phyloP scores from a whole-genome alignment of 208 protist species.

The Kentomonas sorsogonicus region DNA sequence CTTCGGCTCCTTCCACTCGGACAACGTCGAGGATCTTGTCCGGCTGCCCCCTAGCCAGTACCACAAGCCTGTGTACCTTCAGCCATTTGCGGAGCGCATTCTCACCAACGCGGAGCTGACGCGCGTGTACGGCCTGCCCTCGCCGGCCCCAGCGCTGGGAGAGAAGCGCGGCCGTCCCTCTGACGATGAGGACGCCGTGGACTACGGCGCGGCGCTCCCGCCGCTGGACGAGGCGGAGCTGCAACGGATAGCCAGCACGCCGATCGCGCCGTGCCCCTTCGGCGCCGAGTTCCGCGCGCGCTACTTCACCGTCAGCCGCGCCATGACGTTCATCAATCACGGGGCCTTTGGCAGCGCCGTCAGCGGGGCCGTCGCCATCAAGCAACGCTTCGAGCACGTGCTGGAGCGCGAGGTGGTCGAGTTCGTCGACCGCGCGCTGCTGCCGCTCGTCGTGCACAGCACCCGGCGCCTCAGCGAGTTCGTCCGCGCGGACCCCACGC shows the following conservation, averaged over 20 bases:
- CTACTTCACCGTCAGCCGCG: slow-evolving; percentile 63
- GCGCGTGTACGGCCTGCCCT: not conserved
- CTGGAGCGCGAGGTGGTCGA: slow-evolving; percentile 81
- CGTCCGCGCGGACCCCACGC: slow-evolving; percentile 54
- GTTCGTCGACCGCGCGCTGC: slow-evolving; percentile 83
- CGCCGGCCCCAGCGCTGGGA: too few species aligned
- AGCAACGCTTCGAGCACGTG: slow-evolving; percentile 64
- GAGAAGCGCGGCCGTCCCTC: slow-evolving; percentile 6
- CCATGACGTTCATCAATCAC: slow-evolving; percentile 89
- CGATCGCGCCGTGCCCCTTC: slow-evolving; percentile 22
- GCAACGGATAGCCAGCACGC: not conserved
- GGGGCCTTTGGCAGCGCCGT: slow-evolving; percentile 88
- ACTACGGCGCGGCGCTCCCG: slow-evolving; percentile 7
- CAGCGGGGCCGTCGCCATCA: slow-evolving; percentile 55
- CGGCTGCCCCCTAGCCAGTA: slow-evolving; percentile 34
- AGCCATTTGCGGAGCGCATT: slow-evolving; percentile 40
- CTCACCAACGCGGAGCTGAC: slow-evolving; percentile 31
- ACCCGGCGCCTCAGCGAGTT: slow-evolving; percentile 65
- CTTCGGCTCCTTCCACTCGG: slow-evolving; percentile 90
- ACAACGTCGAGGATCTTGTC: slow-evolving; percentile 87
- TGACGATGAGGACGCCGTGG: not conserved
- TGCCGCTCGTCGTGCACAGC: slow-evolving; percentile 81
- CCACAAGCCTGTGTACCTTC: slow-evolving; percentile 29
- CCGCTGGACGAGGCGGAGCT: slow-evolving; percentile 7
- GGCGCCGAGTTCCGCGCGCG: slow-evolving; percentile 40